Evolutionary conservation across 176 grass and related monocot genomes (phyloP).

Genomic region (Otatea glauca): DNA sequence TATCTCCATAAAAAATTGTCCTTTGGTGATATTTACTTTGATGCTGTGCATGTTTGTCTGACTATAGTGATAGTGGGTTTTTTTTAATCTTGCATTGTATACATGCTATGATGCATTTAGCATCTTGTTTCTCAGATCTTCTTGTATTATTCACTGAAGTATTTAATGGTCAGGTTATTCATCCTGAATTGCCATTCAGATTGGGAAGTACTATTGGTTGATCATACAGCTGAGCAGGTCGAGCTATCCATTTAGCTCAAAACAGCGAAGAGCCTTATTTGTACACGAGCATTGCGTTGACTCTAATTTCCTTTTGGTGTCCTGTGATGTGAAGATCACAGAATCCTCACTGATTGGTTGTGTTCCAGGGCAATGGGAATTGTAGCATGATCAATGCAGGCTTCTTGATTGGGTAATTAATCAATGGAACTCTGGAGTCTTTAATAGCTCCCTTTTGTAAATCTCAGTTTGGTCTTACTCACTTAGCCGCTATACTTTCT

Average conservation of each 20-base stretch:
- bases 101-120: neutral
- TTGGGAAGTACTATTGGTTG: neutral
- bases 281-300: neutral
- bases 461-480: neutral
- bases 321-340: slow-evolving; percentile 4
- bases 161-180: slow-evolving; percentile 39
- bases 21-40: neutral
- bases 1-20: neutral
- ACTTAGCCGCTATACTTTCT: neutral
- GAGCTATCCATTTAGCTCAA: slow-evolving; percentile 23
- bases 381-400: neutral
- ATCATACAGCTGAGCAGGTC: slow-evolving; percentile 13
- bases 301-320: neutral
- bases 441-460: slow-evolving; percentile 23
- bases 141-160: slow-evolving; percentile 22
- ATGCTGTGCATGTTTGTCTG: slow-evolving; percentile 1
- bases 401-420: slow-evolving; percentile 42
- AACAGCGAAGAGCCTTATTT: slow-evolving; percentile 23
- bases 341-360: slow-evolving; percentile 14
- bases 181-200: slow-evolving; percentile 1
- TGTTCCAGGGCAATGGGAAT: neutral
- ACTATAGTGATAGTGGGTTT: neutral
- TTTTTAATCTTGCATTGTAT: slow-evolving; percentile 28
- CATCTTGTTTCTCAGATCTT: slow-evolving; percentile 33
- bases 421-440: neutral